phyloP scores from a whole-genome alignment of 1,284 basidiomycete genomes.

The Heliocybe sulcata region DNA sequence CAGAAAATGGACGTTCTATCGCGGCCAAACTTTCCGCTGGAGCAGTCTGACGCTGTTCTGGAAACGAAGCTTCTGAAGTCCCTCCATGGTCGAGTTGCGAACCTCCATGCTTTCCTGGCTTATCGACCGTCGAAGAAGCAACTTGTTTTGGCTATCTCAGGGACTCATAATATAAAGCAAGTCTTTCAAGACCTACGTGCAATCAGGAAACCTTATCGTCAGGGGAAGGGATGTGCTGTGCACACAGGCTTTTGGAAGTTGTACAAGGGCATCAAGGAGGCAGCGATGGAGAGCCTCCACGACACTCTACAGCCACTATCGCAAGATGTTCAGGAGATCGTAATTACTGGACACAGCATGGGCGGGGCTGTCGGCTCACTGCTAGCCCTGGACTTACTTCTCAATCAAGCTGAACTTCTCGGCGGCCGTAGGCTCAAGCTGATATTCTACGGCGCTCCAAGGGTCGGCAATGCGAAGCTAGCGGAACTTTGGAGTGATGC shows the following conservation, averaged over 20 bases:
- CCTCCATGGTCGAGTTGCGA: constrained; percentile 31
- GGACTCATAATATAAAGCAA: constrained; percentile 33
- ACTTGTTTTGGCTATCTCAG: constrained; percentile 39
- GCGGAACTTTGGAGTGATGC: constrained; percentile 33
- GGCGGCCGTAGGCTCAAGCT: constrained; percentile 26
- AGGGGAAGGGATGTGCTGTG: constrained; percentile 25
- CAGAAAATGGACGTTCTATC: constrained; percentile 28
- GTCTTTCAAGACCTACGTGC: constrained; percentile 35
- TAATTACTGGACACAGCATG: constrained; percentile 34
- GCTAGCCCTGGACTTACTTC: constrained; percentile 37
- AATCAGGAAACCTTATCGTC: constrained; percentile 27
- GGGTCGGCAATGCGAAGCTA: constrained; percentile 36
- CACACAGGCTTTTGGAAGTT: constrained; percentile 48
- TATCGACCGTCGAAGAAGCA: constrained; percentile 35
- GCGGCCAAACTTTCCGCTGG: constrained; percentile 36
- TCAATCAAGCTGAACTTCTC: constrained; percentile 8
- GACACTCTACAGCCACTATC: constrained; percentile 40
- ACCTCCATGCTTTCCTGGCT: constrained; percentile 34
- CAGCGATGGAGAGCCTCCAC: constrained; percentile 63
- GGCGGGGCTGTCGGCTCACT: constrained; percentile 41
- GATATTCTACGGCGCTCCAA: constrained; percentile 41
- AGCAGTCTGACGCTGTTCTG: constrained; percentile 35
- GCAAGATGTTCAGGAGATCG: constrained; percentile 36
- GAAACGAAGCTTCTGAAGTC: constrained; percentile 25
- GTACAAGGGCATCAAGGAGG: constrained; percentile 32